Conservation (phyloP, 1,284 basidiomycete genomes). For the Austroboletus niveus region DNA sequence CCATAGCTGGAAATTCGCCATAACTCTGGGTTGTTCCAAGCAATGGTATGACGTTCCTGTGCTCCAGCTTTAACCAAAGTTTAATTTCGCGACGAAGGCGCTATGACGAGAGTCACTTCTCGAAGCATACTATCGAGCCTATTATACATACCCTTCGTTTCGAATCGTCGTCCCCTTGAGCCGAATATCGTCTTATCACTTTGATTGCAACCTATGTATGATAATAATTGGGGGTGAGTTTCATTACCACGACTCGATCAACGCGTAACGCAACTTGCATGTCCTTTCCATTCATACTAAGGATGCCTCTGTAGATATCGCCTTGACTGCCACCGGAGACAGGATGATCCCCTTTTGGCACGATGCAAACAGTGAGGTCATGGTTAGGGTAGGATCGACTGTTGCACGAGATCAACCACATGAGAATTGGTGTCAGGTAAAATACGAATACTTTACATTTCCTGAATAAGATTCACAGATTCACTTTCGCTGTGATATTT, state of each 20-base stretch:
- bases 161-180: slow-evolving; percentile 14
- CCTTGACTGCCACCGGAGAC: slow-evolving; percentile 21
- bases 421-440: neutral
- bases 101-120: slow-evolving; percentile 5
- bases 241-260: neutral
- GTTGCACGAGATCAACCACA: neutral
- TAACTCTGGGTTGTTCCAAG: slow-evolving; percentile 25
- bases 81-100: slow-evolving; percentile 27
- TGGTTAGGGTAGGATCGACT: slow-evolving; percentile 14
- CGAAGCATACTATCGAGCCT: no score
- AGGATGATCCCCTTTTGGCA: slow-evolving; percentile 10
- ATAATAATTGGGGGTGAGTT: neutral
- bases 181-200: slow-evolving; percentile 20
- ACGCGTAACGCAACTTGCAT: slow-evolving; percentile 19
- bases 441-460: slow-evolving; percentile 12
- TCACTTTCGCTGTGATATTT: slow-evolving; percentile 4
- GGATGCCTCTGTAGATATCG: slow-evolving; percentile 20
- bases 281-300: slow-evolving; percentile 11
- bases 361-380: slow-evolving; percentile 18
- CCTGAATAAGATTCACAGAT: slow-evolving; percentile 5
- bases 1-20: slow-evolving; percentile 27
- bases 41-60: slow-evolving; percentile 23
- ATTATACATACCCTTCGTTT: slow-evolving; percentile 13
- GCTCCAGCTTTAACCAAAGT: slow-evolving; percentile 23
- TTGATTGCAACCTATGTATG: slow-evolving; percentile 23